Evolutionary conservation across 2,329 filamentous ascomycete genomes (phyloP).

Genomic region (Biscogniauxia sp.): DNA sequence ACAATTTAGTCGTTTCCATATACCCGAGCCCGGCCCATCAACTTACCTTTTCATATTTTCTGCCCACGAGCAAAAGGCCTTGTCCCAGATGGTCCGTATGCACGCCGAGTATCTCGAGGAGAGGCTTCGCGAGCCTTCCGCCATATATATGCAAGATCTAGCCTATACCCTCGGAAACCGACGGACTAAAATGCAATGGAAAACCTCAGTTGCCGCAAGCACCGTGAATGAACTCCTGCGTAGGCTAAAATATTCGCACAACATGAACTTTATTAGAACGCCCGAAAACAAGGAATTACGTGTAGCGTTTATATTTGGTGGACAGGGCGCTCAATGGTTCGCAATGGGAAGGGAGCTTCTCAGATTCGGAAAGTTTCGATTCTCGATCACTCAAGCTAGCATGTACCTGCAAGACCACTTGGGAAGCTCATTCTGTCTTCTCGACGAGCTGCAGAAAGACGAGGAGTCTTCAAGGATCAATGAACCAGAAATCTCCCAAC

Average conservation of each 20-base stretch:
- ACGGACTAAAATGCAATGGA: no score
- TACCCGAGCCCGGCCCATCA: neutral
- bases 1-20: conserved; percentile 3
- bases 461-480: no score
- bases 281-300: no score
- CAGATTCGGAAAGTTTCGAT: no score
- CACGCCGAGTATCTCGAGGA: conserved; percentile 34
- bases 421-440: neutral
- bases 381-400: no score
- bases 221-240: no score
- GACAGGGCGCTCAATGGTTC: neutral
- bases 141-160: conserved; percentile 36
- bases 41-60: conserved; percentile 42
- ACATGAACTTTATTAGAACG: no score
- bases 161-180: conserved; percentile 39
- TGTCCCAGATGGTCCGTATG: conserved; percentile 35
- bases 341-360: neutral
- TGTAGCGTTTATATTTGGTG: neutral
- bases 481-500: neutral
- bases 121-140: conserved; percentile 7
- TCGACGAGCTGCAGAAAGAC: conserved; percentile 7
- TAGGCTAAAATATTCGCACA: no score
- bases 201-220: no score
- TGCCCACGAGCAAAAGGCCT: conserved; percentile 39
- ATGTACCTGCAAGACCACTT: neutral